phyloP scores from a whole-genome alignment of 2,329 filamentous ascomycete species.

The Acrocalymma vagum region DNA sequence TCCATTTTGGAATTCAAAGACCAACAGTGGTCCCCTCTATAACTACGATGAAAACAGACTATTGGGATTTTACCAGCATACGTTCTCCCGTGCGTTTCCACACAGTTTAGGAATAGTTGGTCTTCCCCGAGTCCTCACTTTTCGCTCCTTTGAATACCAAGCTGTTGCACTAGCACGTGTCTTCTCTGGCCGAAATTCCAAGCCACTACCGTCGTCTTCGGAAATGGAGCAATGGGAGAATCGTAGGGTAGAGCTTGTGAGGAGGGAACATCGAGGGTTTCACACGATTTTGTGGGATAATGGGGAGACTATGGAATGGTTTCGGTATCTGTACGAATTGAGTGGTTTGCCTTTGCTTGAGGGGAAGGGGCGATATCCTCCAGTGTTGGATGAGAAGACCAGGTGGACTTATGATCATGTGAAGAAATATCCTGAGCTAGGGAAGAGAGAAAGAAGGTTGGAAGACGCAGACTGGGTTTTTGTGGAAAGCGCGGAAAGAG shows the following conservation, averaged over 20 bases:
- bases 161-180: constrained; percentile 62
- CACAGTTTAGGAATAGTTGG: constrained; percentile 61
- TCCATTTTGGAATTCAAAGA: constrained; percentile 58
- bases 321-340: constrained; percentile 57
- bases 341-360: constrained; percentile 59
- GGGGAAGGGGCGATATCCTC: constrained; percentile 45
- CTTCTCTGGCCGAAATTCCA: constrained; percentile 53
- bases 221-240: constrained; percentile 60
- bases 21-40: constrained; percentile 57
- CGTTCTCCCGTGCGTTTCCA: constrained; percentile 49
- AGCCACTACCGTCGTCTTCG: constrained; percentile 50
- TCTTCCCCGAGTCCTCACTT: constrained; percentile 61
- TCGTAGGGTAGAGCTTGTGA: constrained; percentile 43
- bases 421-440: constrained; percentile 26
- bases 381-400: constrained; percentile 21
- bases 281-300: constrained; percentile 64
- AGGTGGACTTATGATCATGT: constrained; percentile 47
- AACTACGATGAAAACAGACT: constrained; percentile 59
- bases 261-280: constrained; percentile 52
- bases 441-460: constrained; percentile 15
- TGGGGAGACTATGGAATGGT: constrained; percentile 60
- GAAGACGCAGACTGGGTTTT: too few relatives aligned
- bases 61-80: constrained; percentile 51
- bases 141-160: constrained; percentile 66
- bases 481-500: too few relatives aligned